Evolutionary conservation across 1,284 basidiomycete genomes (phyloP), one percentile per base, ranked within the genome.

Genomic region (Trametes pubescens): DNA sequence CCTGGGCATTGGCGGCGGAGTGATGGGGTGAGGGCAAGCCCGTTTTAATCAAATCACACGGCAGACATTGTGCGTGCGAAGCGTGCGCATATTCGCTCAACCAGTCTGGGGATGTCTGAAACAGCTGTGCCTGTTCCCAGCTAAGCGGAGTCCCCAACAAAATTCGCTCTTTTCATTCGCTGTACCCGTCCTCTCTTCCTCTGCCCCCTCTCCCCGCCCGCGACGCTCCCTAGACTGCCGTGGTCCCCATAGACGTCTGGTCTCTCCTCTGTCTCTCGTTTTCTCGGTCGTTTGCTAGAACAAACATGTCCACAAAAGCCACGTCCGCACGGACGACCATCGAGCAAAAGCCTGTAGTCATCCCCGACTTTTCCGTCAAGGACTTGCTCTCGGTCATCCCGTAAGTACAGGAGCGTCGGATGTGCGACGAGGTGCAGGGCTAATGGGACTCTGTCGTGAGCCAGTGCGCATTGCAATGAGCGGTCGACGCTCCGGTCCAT

Each of bases 391-490:
- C 87, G 59, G 88, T 86, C 32, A 98, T 99, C 75, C 96, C 95
- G 94, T 95, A 74, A 68, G 88, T 84, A 14, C 53, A 62, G 57
- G 44, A 21, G 40, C 18, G 21, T 11, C 9, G 3, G 4, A 1
- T 43, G 2, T 3, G 2, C 9, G 9, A 10, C 29, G 8, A 2
- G 24, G 18, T 35, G 7, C 22, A 43, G 40, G 40, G n/a, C 22
- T 35, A 14, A 51, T 16, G 9, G 4, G 7, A 16, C 7, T 8
- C 14, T 22, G 26, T 32, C n/a, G 21, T 34, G 22, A 13, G 14
- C 40, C 53, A 95, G 95, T 14, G 76, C 92, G 5, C 95, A 97
- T 80, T 99, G 97, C 82, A 96, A 91, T 80, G 85, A 98, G 81
- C 93, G 98, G 67, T 97, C 94, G 0, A 91, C 95, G 0, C 71